Evolutionary conservation across 192 early-diverging fungal species (phyloP).

Genomic region (Phlyctochytrium planicorne): DNA sequence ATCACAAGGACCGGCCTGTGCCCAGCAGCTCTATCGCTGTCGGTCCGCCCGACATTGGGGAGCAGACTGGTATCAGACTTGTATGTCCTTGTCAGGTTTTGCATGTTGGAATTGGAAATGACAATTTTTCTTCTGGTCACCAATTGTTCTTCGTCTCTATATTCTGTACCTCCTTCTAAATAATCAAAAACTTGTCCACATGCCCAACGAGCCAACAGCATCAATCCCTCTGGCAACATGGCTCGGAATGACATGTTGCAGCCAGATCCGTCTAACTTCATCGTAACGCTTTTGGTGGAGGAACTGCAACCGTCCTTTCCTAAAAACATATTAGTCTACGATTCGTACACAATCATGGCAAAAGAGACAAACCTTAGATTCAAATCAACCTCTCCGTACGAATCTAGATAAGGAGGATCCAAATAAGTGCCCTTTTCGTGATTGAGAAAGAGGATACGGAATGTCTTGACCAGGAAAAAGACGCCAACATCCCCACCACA

Average conservation of each 20-base stretch:
- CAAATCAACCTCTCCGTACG: conserved; percentile 93
- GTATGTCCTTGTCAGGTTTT: neutral
- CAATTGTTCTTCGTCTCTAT: too few relatives aligned
- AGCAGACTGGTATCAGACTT: neutral
- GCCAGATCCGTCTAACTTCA: conserved; percentile 81
- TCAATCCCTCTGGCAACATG: neutral
- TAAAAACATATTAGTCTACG: conserved; percentile 22
- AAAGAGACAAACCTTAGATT: conserved; percentile 64
- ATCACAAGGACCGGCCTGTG: conserved; percentile 3
- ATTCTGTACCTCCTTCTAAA: too few relatives aligned
- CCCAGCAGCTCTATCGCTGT: neutral
- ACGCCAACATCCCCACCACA: conserved; percentile 90
- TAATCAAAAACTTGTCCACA: neutral
- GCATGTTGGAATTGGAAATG: too few relatives aligned
- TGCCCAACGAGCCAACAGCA: neutral
- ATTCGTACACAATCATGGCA: neutral
- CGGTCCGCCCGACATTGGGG: neutral
- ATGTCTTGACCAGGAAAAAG: conserved; percentile 86
- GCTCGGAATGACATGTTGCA: conserved; percentile 53
- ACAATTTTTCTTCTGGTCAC: too few relatives aligned
- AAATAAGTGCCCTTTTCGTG: conserved; percentile 81
- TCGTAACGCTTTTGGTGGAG: conserved; percentile 84
- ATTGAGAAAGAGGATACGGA: conserved; percentile 80
- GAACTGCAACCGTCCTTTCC: conserved; percentile 87
- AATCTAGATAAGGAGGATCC: conserved; percentile 89